Evolutionary conservation across 257 asterid genomes (phyloP), one percentile per base, ranked within the genome.

Genomic region (Solanum medicagineum): DNA sequence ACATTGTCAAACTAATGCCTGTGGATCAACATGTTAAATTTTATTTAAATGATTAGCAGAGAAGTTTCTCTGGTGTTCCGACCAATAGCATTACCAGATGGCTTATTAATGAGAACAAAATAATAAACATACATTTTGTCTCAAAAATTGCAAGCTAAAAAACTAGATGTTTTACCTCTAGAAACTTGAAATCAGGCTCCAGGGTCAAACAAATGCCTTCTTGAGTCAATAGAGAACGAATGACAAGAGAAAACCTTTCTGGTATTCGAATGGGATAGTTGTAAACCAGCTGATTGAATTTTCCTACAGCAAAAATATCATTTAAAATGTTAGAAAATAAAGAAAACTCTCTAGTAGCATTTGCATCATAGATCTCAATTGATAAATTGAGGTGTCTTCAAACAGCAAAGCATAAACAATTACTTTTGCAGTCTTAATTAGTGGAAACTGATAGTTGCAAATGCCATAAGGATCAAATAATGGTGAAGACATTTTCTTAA

Each of bases 161-260:
- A 83, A 70, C 66, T 26, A 82, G 60, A 62, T 11, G 85, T 44
- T 85, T 90, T 90, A 96, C 99, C 99, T 96, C 99, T 57, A 96
- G 98, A 93, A 96, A 96, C 87, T 96, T 96, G 93, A 96, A 96
- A 88, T 92, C 97, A 36, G 92, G 98, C 88, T 94, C 85, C 89
- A 96, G 92, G 55, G 96, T 94, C 93, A 96, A 94, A 93, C 99
- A 96, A 86, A 96, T 96, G 87, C 99, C 99, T 93, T 96, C 99
- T 92, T 96, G 99, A 90, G 99, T 96, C 94, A 96, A 94, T 84
- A 96, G 88, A 84, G 99, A 90, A 49, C 99, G 98, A 87, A 96
- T 96, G 84, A 96, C 99, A 80, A 96, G 98, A 85, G 99, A 96
- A 88, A 96, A 96, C 90, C 99, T 94, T 94, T 96, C 99, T 32